phyloP scores from a whole-genome alignment of 768 basidiomycete genomes.

The Boletus pseudopeckii region DNA sequence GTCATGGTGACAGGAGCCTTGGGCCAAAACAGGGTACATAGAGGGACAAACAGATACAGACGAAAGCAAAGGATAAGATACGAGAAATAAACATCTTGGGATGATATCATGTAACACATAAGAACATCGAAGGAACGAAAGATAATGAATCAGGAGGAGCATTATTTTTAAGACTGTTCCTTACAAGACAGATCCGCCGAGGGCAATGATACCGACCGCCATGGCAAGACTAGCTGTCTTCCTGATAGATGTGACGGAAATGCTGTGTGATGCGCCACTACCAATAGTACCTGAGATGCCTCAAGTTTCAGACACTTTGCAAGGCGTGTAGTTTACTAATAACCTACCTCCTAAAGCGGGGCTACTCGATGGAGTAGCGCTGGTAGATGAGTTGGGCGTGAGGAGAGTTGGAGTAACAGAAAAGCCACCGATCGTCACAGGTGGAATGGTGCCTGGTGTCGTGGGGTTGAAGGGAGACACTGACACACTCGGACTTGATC shows the following conservation, averaged over 20 bases:
- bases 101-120: not conserved
- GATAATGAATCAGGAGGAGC: not conserved
- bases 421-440: not conserved
- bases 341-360: not conserved
- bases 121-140: not conserved
- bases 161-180: not conserved
- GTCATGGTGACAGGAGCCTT: not conserved
- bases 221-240: constrained; percentile 5
- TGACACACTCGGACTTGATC: not conserved
- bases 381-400: not conserved
- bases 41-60: not conserved
- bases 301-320: not conserved
- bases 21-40: too few relatives aligned
- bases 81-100: not conserved
- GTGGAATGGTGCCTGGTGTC: not conserved
- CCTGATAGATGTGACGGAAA: not conserved
- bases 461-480: not conserved
- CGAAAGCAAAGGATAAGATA: not conserved
- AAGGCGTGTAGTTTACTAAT: not conserved
- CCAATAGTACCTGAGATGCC: not conserved
- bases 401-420: not conserved
- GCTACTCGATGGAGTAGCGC: not conserved
- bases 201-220: constrained; percentile 2
- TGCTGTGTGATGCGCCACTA: constrained; percentile 9
- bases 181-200: not conserved